A percentile compares a stretch with the other conserved stretches of the same genome.
These are phyloP conservation scores for Elongisporangium anandrum DNA, from an alignment of 352 stramenopile genomes.

Conservation along the genomic window DNA sequence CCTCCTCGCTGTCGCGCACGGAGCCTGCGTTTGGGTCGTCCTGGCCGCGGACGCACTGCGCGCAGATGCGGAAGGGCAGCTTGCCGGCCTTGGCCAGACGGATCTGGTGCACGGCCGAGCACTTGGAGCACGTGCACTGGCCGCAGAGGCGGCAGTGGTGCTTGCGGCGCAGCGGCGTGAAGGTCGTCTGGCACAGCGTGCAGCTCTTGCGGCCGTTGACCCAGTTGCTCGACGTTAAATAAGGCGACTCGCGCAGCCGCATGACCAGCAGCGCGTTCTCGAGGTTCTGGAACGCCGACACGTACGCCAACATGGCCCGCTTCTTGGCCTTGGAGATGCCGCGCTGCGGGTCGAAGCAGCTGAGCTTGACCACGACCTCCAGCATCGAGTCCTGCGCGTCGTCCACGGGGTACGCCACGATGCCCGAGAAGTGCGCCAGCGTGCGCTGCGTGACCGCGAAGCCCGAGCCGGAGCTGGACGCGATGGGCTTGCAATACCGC, in stretches of 20 bases:
- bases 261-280: slow-evolving; percentile 54
- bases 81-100: slow-evolving; percentile 50
- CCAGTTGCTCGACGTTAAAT: slow-evolving; percentile 48
- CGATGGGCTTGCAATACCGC: slow-evolving; percentile 55
- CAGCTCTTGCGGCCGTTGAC: slow-evolving; percentile 60
- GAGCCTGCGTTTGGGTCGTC: slow-evolving; percentile 9
- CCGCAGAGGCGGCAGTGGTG: slow-evolving; percentile 76
- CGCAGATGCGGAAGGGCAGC: slow-evolving; percentile 55
- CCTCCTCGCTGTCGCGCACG: slow-evolving; percentile 7
- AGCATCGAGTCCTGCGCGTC: slow-evolving; percentile 35
- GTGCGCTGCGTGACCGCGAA: slow-evolving; percentile 36
- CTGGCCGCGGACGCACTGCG: slow-evolving; percentile 34
- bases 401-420: slow-evolving; percentile 58
- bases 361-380: slow-evolving; percentile 66
- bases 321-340: slow-evolving; percentile 32
- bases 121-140: slow-evolving; percentile 70
- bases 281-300: slow-evolving; percentile 43
- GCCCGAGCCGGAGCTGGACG: slow-evolving; percentile 13
- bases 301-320: slow-evolving; percentile 45
- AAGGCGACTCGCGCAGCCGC: slow-evolving; percentile 53
- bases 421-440: slow-evolving; percentile 54
- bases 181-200: slow-evolving; percentile 49
- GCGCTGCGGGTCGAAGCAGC: slow-evolving; percentile 41
- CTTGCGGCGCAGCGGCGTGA: slow-evolving; percentile 48
- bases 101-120: slow-evolving; percentile 57